phyloP scores from a whole-genome alignment of 2,329 filamentous ascomycete genomes.

The Aureobasidium sp. region DNA sequence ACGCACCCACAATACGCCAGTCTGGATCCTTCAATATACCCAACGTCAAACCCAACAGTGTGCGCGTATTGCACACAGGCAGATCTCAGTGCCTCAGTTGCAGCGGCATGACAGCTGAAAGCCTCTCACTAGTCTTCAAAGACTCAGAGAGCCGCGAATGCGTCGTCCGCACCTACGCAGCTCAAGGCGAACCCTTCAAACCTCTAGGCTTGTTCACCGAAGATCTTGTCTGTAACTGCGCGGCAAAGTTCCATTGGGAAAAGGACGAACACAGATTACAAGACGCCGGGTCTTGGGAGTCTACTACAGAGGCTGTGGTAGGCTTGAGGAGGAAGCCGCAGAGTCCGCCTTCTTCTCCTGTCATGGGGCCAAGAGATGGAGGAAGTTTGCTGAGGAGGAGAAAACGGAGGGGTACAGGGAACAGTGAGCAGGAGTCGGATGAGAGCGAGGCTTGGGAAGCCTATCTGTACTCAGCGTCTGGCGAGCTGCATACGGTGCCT shows the following conservation, averaged over 20 bases:
- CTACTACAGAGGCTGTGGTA: slow-evolving; percentile 51
- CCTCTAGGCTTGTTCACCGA: slow-evolving; percentile 45
- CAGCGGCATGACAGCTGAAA: slow-evolving; percentile 36
- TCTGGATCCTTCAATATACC: slow-evolving; percentile 42
- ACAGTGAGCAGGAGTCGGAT: background rate
- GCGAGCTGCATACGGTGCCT: slow-evolving; percentile 4
- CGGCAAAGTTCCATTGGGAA: slow-evolving; percentile 32
- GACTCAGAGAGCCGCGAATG: slow-evolving; percentile 52
- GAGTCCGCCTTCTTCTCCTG: slow-evolving; percentile 18
- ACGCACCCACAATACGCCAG: background rate
- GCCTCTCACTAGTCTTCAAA: slow-evolving; percentile 57
- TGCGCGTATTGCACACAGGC: slow-evolving; percentile 47
- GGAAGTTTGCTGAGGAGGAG: slow-evolving; percentile 10
- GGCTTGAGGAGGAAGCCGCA: slow-evolving; percentile 43
- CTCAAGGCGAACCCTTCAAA: slow-evolving; percentile 43
- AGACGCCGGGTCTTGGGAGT: slow-evolving; percentile 59
- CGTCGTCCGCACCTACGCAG: slow-evolving; percentile 55
- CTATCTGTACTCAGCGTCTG: slow-evolving; percentile 29
- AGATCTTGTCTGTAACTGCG: slow-evolving; percentile 24
- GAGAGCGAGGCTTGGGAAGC: slow-evolving; percentile 42
- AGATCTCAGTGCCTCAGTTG: background rate
- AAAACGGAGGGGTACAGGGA: background rate
- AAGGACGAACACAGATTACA: slow-evolving; percentile 46
- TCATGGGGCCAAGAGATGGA: slow-evolving; percentile 12
- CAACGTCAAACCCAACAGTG: slow-evolving; percentile 51